phyloP scores from a whole-genome alignment of 179 eudicot genomes.

The Gypsophila paniculata region DNA sequence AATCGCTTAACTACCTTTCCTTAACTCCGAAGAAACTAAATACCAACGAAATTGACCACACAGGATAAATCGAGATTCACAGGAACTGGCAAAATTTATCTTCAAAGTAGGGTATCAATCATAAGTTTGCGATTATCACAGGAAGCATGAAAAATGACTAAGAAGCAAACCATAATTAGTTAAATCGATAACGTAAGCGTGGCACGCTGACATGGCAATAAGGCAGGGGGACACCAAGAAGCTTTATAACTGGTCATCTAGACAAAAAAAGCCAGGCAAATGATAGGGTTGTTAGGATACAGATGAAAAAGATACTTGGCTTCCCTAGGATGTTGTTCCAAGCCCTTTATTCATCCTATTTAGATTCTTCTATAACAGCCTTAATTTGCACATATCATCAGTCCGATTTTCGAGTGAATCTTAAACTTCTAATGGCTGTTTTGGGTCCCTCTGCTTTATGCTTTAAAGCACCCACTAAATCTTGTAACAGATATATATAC shows the following conservation, averaged over 20 bases:
- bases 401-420: constrained; percentile 72
- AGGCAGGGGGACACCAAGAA: constrained; percentile 32
- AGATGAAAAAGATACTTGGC: constrained; percentile 75
- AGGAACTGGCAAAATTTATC: not conserved
- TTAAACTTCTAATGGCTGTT: constrained; percentile 47
- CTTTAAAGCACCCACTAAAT: constrained; percentile 43
- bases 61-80: not conserved
- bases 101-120: too few species aligned
- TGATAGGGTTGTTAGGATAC: constrained; percentile 51
- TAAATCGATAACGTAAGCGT: constrained; percentile 26
- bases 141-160: too few species aligned
- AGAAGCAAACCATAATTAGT: constrained; percentile 12
- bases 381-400: constrained; percentile 57
- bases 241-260: constrained; percentile 37
- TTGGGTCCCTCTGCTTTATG: constrained; percentile 61
- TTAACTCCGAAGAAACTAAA: constrained; percentile 50
- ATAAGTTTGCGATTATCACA: too few species aligned
- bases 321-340: constrained; percentile 58
- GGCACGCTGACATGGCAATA: constrained; percentile 43
- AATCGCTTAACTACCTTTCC: constrained; percentile 37
- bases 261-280: constrained; percentile 43
- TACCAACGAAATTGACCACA: constrained; percentile 25
- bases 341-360: constrained; percentile 60
- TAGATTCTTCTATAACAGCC: constrained; percentile 84
- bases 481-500: constrained; percentile 43